Evolutionary conservation across 1,284 basidiomycete species (phyloP).

Genomic region (Fomitopsis schrenkii): DNA sequence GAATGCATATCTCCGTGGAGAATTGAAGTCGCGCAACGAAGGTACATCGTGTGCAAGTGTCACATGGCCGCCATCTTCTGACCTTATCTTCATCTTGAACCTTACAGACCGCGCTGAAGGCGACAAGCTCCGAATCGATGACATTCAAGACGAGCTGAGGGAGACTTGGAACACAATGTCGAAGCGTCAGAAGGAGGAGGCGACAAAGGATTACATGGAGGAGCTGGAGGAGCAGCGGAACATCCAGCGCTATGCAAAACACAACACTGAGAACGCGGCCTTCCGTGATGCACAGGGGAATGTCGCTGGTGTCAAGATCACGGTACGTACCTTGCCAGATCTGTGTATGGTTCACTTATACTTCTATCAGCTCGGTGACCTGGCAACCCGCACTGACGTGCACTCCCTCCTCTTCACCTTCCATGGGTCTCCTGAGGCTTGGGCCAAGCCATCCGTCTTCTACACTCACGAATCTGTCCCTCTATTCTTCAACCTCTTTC

Average conservation of each 20-base stretch:
- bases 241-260: background rate
- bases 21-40: background rate
- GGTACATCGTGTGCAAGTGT: too few species aligned
- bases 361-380: background rate
- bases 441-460: too few species aligned
- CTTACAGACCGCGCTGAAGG: background rate
- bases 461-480: too few species aligned
- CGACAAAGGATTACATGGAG: background rate
- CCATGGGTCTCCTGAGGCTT: too few species aligned
- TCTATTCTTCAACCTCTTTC: too few species aligned
- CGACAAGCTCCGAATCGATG: too few species aligned
- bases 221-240: slow-evolving; percentile 3
- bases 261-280: background rate
- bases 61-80: too few species aligned
- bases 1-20: slow-evolving; percentile 1
- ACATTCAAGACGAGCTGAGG: too few species aligned
- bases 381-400: too few species aligned
- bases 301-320: background rate
- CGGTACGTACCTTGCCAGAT: background rate
- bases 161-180: slow-evolving; percentile 2
- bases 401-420: too few species aligned
- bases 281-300: background rate
- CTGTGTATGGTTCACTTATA: too few species aligned
- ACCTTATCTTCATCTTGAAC: background rate
- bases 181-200: background rate